Conservation (phyloP, 78 protist species). For the Dictyostelium firmibasis region DNA sequence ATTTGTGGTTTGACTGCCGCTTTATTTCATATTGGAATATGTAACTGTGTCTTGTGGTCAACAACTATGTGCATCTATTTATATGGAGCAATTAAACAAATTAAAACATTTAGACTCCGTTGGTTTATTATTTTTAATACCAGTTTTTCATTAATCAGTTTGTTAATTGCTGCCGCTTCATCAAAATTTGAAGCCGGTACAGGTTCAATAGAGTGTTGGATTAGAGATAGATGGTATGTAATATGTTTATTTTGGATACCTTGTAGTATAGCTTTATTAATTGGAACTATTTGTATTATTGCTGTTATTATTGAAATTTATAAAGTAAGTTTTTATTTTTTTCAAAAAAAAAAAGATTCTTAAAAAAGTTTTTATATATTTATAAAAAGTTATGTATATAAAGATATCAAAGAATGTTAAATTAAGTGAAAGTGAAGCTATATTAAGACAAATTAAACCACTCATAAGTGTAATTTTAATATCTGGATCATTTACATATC, state of each 20-base stretch:
- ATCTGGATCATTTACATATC: neutral
- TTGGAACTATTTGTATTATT: neutral
- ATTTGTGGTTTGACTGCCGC: slow-evolving; percentile 13
- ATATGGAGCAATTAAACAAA: neutral
- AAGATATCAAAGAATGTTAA: slow-evolving; percentile 26
- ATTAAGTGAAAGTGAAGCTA: neutral
- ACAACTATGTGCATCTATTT: slow-evolving; percentile 18
- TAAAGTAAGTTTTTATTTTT: neutral
- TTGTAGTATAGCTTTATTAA: neutral
- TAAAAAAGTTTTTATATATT: too few species aligned
- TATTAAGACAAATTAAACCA: slow-evolving; percentile 43
- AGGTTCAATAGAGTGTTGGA: slow-evolving; percentile 28
- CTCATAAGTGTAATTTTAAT: slow-evolving; percentile 9
- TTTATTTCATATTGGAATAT: slow-evolving; percentile 2
- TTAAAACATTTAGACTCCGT: neutral
- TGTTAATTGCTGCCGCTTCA: neutral
- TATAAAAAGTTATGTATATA: too few species aligned
- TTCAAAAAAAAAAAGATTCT: too few species aligned
- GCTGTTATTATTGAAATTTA: slow-evolving; percentile 20
- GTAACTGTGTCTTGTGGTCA: slow-evolving; percentile 4
- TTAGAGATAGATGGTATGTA: neutral
- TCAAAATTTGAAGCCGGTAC: neutral
- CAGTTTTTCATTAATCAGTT: neutral
- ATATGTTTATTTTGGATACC: neutral
- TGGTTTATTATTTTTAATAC: neutral